Evolutionary conservation across 2,329 filamentous ascomycete genomes (phyloP).

Genomic region (Pseudogymnoascus sp.): DNA sequence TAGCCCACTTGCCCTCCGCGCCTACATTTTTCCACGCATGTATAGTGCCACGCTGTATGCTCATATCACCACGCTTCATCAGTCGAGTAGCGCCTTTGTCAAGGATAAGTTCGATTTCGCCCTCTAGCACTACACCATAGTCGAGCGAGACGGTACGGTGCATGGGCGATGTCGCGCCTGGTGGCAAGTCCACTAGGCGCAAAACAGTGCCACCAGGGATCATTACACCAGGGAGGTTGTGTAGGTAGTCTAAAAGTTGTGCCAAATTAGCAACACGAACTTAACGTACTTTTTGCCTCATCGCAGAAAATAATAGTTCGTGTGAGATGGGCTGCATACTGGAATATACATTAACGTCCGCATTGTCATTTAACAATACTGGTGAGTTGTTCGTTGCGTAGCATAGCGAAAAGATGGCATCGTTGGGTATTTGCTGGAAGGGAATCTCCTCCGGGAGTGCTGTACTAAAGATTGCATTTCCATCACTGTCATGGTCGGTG

Average conservation of each 20-base stretch:
- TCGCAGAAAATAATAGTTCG: not conserved
- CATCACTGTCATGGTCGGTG: conserved; percentile 19
- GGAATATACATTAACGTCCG: conserved; percentile 16
- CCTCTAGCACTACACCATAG: conserved; percentile 25
- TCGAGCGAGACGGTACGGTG: conserved; percentile 23
- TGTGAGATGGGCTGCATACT: not conserved
- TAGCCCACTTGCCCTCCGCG: conserved; percentile 15
- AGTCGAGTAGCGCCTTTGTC: conserved; percentile 19
- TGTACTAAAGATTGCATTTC: conserved; percentile 20
- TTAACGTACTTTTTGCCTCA: not conserved
- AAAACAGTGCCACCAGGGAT: conserved; percentile 21
- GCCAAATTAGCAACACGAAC: not conserved
- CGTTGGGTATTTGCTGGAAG: conserved; percentile 18
- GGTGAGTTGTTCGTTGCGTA: conserved; percentile 21
- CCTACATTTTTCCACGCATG: conserved; percentile 25
- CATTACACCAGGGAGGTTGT: conserved; percentile 12
- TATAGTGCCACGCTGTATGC: conserved; percentile 22
- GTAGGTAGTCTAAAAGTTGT: conserved; percentile 10
- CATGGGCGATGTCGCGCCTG: conserved; percentile 20
- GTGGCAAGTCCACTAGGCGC: conserved; percentile 21
- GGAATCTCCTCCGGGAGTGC: conserved; percentile 14
- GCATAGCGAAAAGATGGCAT: conserved; percentile 17
- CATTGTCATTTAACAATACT: conserved; percentile 14
- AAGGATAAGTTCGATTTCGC: conserved; percentile 21
- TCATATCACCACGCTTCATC: conserved; percentile 20